Conservation (phyloP, 148 eudicot genomes). For the Rhododendron vialii region DNA sequence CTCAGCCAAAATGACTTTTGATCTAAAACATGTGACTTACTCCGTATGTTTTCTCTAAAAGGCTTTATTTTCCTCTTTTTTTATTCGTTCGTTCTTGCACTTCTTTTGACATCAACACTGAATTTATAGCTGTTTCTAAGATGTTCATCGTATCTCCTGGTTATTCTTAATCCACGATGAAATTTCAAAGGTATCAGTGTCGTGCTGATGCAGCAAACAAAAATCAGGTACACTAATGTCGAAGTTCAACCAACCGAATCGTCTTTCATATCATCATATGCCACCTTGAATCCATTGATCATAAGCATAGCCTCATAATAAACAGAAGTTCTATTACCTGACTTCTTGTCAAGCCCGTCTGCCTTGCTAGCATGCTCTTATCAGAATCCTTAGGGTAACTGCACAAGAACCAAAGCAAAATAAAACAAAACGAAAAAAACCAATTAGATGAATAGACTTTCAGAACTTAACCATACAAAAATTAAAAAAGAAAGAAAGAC, state of each 20-base stretch:
- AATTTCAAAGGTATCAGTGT: neutral
- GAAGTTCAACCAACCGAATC: neutral
- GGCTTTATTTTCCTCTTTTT: neutral
- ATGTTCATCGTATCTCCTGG: neutral
- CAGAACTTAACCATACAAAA: neutral
- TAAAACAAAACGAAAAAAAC: neutral
- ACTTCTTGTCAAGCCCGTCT: conserved; percentile 68
- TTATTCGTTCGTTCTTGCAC: neutral
- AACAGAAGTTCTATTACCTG: conserved; percentile 35
- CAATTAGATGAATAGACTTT: neutral
- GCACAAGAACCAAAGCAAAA: conserved; percentile 5
- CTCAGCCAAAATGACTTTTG: neutral
- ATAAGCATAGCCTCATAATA: neutral
- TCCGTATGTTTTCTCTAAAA: neutral
- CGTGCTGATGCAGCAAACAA: neutral
- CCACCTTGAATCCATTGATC: neutral
- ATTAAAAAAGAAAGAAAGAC: neutral
- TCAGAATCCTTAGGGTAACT: conserved; percentile 80
- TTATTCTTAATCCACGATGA: neutral
- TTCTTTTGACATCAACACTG: neutral
- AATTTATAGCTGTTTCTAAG: neutral
- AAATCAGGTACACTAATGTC: neutral
- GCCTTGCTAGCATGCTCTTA: conserved; percentile 67
- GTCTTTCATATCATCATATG: neutral
- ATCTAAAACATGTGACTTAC: neutral